Percentiles rank a stretch among this genome's conserved stretches.
Evolutionary conservation across 352 stramenopile genomes (phyloP).

Genomic region (Pythium monospermum): DNA sequence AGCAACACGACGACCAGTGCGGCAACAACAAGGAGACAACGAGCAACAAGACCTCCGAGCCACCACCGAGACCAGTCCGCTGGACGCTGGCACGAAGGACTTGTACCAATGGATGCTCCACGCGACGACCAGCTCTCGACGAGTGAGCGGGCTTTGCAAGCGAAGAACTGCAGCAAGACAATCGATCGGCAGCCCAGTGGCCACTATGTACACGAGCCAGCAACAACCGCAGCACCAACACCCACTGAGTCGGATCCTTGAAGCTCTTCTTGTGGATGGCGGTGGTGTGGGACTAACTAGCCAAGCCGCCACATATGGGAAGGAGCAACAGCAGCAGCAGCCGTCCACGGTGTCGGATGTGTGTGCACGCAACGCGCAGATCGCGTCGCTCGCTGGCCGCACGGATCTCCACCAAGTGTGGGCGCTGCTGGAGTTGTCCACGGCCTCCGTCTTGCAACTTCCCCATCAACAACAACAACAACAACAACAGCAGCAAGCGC

Average conservation of each 20-base stretch:
- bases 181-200: too few relatives aligned
- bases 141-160: not conserved
- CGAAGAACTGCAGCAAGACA: too few relatives aligned
- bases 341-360: slow-evolving; percentile 25
- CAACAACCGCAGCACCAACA: slow-evolving; percentile 19
- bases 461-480: slow-evolving; percentile 15
- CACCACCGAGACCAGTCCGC: too few relatives aligned
- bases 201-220: too few relatives aligned
- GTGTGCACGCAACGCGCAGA: slow-evolving; percentile 56
- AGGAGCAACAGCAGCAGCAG: not conserved
- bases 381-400: slow-evolving; percentile 47
- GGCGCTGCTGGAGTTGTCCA: slow-evolving; percentile 71
- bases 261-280: slow-evolving; percentile 39
- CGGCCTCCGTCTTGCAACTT: slow-evolving; percentile 38
- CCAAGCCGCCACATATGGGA: not conserved
- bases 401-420: slow-evolving; percentile 78
- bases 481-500: slow-evolving; percentile 28
- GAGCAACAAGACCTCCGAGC: not conserved
- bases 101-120: slow-evolving; percentile 27
- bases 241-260: slow-evolving; percentile 38
- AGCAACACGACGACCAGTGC: not conserved
- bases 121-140: slow-evolving; percentile 6
- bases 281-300: too few relatives aligned
- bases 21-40: not conserved
- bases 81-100: slow-evolving; percentile 19